Evolutionary conservation across 768 basidiomycete genomes (phyloP), one percentile per base, ranked within the genome.

Genomic region (Astraeus odoratus): DNA sequence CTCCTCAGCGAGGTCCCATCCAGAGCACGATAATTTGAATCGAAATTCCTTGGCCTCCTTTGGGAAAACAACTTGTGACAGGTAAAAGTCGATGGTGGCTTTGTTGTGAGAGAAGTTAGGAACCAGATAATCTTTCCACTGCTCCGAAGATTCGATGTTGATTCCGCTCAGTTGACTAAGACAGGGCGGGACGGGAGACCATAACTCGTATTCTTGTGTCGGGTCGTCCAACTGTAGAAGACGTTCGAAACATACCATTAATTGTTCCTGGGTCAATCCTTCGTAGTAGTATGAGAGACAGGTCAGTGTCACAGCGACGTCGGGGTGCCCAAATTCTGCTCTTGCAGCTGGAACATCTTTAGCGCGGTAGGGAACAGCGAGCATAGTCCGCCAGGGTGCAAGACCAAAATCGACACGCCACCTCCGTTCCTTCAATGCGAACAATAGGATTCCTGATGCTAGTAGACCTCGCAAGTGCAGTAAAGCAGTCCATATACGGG

Each of bases 331-430:
- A 30, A 68, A 68, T 18, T 69, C 68, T n/a, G 67, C 67, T 24
- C 60, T 52, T 35, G 54, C 49, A 8, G 68, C 54, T 0, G 67
- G 67, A 15, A 66, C 51, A 18, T 71, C 69, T 43, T 65, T 69
- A 0, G 67, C 68, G 1, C 67, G 53, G 22, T 68, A 68, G 1
- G 67, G 67, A 1, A 68, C 69, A 1, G 67, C 67, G 4, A 68
- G 50, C 53, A 56, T 51, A 0, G 69, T 67, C 12, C 67, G 62
- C 16, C 27, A 3, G 4, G 46, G 57, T 27, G 65, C 47, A 13
- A 64, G 62, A 5, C 67, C 67, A 51, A 65, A 71, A 42, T 68
- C 65, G 6, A 71, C 69, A 3, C 68, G 44, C 67, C 67, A 68
- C 16, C 69, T 55, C 22, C 63, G 65, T 3, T 69, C 66, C 27